Conservation (phyloP, 768 basidiomycete genomes). For the Guyanaporus albipodus region DNA sequence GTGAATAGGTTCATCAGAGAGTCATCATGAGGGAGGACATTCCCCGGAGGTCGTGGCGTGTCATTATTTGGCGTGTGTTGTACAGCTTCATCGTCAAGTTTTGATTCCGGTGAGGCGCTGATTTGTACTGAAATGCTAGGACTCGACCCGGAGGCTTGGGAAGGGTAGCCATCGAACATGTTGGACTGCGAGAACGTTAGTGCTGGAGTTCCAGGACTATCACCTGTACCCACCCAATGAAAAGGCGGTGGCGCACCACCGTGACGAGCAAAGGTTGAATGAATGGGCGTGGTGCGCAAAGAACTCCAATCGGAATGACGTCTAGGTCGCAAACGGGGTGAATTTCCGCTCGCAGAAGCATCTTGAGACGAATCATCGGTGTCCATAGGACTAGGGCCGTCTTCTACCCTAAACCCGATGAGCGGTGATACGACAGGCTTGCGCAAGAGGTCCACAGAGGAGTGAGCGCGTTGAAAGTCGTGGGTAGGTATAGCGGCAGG, state of each 20-base stretch:
- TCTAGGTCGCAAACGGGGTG: slow-evolving; percentile 17
- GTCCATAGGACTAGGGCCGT: slow-evolving; percentile 25
- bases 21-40: slow-evolving; percentile 8
- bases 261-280: slow-evolving; percentile 11
- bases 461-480: slow-evolving; percentile 26
- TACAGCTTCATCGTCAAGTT: slow-evolving; percentile 2
- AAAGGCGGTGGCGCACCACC: slow-evolving; percentile 10
- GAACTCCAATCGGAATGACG: slow-evolving; percentile 25
- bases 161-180: slow-evolving; percentile 8
- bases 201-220: slow-evolving; percentile 10
- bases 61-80: slow-evolving; percentile 11
- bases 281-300: slow-evolving; percentile 3
- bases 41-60: slow-evolving; percentile 13
- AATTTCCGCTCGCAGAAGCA: slow-evolving; percentile 22
- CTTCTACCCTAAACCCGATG: slow-evolving; percentile 22
- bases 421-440: slow-evolving; percentile 24
- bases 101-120: neutral
- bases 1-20: slow-evolving; percentile 2
- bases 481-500: slow-evolving; percentile 22
- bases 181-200: slow-evolving; percentile 13
- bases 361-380: slow-evolving; percentile 32
- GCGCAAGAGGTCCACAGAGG: slow-evolving; percentile 33
- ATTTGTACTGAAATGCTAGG: slow-evolving; percentile 8
- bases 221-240: slow-evolving; percentile 3
- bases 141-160: neutral